These are phyloP conservation scores for Silene latifolia DNA, from an alignment of 148 eudicot species.

Conservation along the genomic window DNA sequence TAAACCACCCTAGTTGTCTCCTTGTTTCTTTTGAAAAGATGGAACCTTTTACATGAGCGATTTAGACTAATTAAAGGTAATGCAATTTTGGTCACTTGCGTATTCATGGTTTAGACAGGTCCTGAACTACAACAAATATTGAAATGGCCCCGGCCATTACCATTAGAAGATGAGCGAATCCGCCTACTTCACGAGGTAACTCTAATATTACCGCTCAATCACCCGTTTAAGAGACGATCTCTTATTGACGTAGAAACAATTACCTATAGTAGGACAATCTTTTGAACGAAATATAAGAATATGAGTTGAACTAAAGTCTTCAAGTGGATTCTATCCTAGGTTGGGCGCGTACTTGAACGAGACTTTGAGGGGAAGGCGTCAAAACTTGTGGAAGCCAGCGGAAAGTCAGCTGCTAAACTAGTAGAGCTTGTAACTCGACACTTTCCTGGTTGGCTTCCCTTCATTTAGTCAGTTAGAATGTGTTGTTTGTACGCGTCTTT, in stretches of 20 bases:
- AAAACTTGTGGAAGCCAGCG: conserved; percentile 66
- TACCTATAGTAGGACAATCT: too few species aligned
- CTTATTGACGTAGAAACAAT: too few species aligned
- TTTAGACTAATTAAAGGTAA: not conserved
- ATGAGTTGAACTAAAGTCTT: not conserved
- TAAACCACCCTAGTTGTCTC: too few species aligned
- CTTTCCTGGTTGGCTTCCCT: conserved; percentile 44
- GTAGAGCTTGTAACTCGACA: conserved; percentile 61
- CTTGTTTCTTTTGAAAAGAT: not conserved
- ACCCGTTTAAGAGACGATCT: not conserved
- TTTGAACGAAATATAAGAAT: too few species aligned
- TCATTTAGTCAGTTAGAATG: not conserved
- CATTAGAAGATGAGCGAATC: conserved; percentile 77
- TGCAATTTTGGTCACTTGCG: too few species aligned
- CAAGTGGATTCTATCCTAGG: conserved; percentile 35
- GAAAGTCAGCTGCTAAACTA: conserved; percentile 73
- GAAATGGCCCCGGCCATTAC: conserved; percentile 81
- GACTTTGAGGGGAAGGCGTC: conserved; percentile 83
- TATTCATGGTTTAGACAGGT: too few species aligned
- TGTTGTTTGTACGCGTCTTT: not conserved
- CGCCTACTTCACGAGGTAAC: conserved; percentile 75
- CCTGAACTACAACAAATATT: conserved; percentile 55
- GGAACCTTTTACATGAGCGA: not conserved
- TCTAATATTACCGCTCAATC: not conserved
- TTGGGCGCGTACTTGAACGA: conserved; percentile 71